Evolutionary conservation across 73 alveolate species (phyloP).

Genomic region (Tetrahymena borealis): DNA sequence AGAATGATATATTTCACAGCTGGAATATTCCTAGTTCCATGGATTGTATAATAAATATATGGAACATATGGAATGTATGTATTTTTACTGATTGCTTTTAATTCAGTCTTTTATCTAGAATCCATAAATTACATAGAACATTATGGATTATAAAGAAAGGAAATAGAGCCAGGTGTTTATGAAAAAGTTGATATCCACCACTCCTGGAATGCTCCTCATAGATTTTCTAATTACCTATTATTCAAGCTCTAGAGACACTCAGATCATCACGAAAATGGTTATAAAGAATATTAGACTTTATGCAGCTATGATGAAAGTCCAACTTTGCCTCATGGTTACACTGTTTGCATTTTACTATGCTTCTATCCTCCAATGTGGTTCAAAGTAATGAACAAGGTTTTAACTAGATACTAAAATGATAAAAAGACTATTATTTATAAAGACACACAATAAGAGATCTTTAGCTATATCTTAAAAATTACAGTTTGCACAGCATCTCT

Average conservation of each 20-base stretch:
- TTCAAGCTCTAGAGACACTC: constrained; percentile 80
- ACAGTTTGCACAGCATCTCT: not conserved
- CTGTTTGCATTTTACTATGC: constrained; percentile 44
- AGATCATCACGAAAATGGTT: constrained; percentile 78
- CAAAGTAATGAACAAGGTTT: constrained; percentile 18
- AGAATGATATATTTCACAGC: constrained; percentile 42
- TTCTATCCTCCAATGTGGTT: constrained; percentile 63
- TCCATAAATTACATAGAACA: constrained; percentile 71
- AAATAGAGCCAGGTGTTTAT: constrained; percentile 52
- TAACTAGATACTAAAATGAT: constrained; percentile 7
- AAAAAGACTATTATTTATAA: not conserved
- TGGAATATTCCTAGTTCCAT: constrained; percentile 11
- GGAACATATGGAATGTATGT: constrained; percentile 19
- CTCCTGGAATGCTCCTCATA: constrained; percentile 85
- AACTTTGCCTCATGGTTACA: constrained; percentile 67
- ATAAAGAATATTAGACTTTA: constrained; percentile 63
- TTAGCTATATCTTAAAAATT: constrained; percentile 7
- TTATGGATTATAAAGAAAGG: constrained; percentile 69
- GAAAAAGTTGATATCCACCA: constrained; percentile 64
- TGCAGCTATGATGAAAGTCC: constrained; percentile 63
- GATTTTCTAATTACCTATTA: constrained; percentile 51
- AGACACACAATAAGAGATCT: not conserved
- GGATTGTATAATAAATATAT: not conserved
- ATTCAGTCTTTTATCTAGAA: constrained; percentile 50
- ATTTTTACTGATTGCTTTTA: constrained; percentile 5